A percentile compares a stretch with the other conserved stretches of the same genome.
Conservation (phyloP, 306 rosid species). For the Potentilla sterilis region DNA sequence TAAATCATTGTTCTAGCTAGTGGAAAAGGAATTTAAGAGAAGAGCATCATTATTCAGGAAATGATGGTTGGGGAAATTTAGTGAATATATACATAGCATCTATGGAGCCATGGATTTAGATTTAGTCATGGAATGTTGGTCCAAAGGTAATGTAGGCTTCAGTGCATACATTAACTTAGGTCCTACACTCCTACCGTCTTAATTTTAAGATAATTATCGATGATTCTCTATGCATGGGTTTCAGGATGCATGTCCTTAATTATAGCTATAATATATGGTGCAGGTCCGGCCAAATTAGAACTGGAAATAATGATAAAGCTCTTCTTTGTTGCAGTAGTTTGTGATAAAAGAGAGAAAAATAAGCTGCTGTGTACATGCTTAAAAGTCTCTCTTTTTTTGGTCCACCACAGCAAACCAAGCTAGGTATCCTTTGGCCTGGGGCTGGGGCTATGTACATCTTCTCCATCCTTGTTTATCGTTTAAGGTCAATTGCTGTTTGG, state of each 20-base stretch:
- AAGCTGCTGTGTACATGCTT: conserved; percentile 28
- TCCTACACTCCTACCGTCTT: neutral
- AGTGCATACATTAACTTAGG: neutral
- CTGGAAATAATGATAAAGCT: neutral
- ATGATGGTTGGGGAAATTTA: neutral
- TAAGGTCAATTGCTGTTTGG: neutral
- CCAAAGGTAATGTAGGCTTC: neutral
- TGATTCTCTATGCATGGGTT: conserved; percentile 31
- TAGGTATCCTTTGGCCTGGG: conserved; percentile 19
- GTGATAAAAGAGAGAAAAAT: conserved; percentile 22
- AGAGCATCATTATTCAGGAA: neutral
- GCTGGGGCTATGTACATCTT: neutral
- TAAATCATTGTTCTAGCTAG: neutral
- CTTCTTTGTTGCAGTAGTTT: conserved; percentile 11
- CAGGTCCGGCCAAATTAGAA: conserved; percentile 23
- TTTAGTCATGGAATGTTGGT: conserved; percentile 9
- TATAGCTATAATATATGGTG: neutral
- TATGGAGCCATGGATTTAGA: neutral
- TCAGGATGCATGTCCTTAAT: conserved; percentile 34
- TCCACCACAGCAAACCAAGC: conserved; percentile 6
- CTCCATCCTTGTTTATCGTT: neutral
- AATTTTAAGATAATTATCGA: neutral
- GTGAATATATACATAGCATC: neutral
- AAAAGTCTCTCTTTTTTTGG: conserved; percentile 18
- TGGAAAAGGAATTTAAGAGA: neutral